A percentile compares a stretch with the other conserved stretches of the same genome.
Conservation (phyloP, 2,329 filamentous ascomycete species). For the Pleurostoma richardsiae region DNA sequence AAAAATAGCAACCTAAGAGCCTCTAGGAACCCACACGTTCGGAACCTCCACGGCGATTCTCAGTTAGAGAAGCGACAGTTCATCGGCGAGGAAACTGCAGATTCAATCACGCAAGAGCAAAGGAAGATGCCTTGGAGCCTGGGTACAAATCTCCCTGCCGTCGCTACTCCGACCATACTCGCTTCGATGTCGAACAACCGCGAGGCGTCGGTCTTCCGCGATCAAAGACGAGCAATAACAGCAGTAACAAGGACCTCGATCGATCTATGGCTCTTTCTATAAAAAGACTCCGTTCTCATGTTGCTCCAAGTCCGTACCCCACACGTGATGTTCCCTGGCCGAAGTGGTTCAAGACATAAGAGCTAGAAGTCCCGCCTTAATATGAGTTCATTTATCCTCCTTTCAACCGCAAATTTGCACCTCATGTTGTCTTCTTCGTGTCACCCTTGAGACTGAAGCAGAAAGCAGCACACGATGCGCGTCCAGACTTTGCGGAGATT, state of each 20-base stretch:
- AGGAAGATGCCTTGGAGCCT: conserved; percentile 1
- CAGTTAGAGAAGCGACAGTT: too few species aligned
- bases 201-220: too few species aligned
- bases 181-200: too few species aligned
- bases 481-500: not conserved
- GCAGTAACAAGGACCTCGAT: too few species aligned
- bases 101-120: conserved; percentile 2
- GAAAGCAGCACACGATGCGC: not conserved
- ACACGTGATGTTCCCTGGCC: too few species aligned
- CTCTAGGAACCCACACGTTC: not conserved
- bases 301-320: too few species aligned
- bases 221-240: too few species aligned
- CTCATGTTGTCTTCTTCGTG: conserved; percentile 6
- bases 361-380: conserved; percentile 26
- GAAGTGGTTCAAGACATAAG: conserved; percentile 9
- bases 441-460: conserved; percentile 9
- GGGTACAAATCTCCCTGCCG: too few species aligned
- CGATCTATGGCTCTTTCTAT: too few species aligned
- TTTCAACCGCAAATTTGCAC: conserved; percentile 37
- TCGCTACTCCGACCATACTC: too few species aligned
- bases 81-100: conserved; percentile 1
- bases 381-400: conserved; percentile 37
- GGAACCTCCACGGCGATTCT: not conserved
- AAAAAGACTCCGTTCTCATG: too few species aligned
- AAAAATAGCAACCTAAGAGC: conserved; percentile 25